Percentiles rank a stretch among this genome's conserved stretches.
phyloP scores from a whole-genome alignment of 2,329 filamentous ascomycete genomes.

The Raffaelea ambrosiae region DNA sequence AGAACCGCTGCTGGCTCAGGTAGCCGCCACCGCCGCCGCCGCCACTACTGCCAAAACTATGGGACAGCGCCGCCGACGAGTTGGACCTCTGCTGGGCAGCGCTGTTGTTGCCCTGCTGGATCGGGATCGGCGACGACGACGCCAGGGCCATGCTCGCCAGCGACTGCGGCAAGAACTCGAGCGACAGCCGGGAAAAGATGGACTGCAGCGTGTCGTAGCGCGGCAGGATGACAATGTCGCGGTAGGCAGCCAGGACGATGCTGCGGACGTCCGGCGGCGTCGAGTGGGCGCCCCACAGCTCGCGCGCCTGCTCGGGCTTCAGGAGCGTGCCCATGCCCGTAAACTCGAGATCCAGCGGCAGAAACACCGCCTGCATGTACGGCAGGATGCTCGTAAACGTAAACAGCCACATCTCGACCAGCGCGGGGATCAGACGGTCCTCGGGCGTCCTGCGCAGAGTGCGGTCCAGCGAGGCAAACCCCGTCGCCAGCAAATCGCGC shows the following conservation, averaged over 20 bases:
- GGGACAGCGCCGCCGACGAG: constrained; percentile 9
- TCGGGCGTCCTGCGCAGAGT: constrained; percentile 72
- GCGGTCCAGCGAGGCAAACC: constrained; percentile 79
- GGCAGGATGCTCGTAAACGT: constrained; percentile 86
- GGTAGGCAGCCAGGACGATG: constrained; percentile 78
- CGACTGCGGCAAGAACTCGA: constrained; percentile 62
- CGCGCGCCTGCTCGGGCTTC: constrained; percentile 66
- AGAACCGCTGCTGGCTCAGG: constrained; percentile 19
- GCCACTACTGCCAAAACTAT: constrained; percentile 13
- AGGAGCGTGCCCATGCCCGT: constrained; percentile 75
- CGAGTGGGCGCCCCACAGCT: constrained; percentile 98
- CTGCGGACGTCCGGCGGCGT: constrained; percentile 83
- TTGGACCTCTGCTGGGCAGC: constrained; percentile 12
- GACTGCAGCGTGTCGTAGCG: constrained; percentile 82
- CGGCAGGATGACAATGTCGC: constrained; percentile 80
- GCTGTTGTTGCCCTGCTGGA: constrained; percentile 21
- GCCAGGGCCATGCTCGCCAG: constrained; percentile 33
- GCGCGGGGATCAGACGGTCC: constrained; percentile 76
- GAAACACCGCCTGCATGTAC: constrained; percentile 90
- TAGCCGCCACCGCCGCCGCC: constrained; percentile 19
- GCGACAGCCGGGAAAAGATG: constrained; percentile 80
- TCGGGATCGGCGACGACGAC: constrained; percentile 39
- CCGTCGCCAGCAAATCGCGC: constrained; percentile 65
- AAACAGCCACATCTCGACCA: constrained; percentile 91
- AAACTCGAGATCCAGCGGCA: constrained; percentile 90